A percentile compares a stretch with the other conserved stretches of the same genome.
Conservation (phyloP, 176 grass and related monocot species). For the Oryza officinalis region DNA sequence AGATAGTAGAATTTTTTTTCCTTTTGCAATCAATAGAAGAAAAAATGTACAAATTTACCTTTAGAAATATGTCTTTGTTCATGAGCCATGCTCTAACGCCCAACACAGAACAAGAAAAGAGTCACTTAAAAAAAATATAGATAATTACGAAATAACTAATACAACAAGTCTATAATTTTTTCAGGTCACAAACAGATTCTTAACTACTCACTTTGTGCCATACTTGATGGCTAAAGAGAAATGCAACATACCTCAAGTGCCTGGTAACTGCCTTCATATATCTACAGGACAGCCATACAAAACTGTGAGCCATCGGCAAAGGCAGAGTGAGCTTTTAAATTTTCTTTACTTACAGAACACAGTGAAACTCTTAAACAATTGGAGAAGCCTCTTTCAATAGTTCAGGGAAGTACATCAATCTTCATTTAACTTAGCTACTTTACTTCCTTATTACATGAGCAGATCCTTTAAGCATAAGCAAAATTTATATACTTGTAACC, state of each 20-base stretch:
- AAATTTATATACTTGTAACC: not conserved
- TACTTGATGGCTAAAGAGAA: not conserved
- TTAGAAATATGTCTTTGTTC: slow-evolving; percentile 68
- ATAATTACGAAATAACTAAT: not conserved
- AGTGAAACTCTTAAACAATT: slow-evolving; percentile 81
- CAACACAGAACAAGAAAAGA: slow-evolving; percentile 33
- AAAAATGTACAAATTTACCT: slow-evolving; percentile 48
- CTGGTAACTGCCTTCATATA: slow-evolving; percentile 83
- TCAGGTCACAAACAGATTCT: no score
- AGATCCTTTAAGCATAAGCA: not conserved
- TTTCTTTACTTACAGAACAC: slow-evolving; percentile 44
- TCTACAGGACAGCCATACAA: slow-evolving; percentile 44
- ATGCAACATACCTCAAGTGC: slow-evolving; percentile 75
- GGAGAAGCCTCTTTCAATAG: slow-evolving; percentile 91
- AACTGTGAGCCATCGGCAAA: slow-evolving; percentile 22
- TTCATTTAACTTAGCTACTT: slow-evolving; percentile 71
- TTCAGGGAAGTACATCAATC: slow-evolving; percentile 87
- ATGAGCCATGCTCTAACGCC: slow-evolving; percentile 84
- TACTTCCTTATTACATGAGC: slow-evolving; percentile 53
- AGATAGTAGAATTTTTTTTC: no score
- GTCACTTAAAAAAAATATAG: not conserved
- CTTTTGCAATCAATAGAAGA: no score
- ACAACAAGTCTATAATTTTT: no score
- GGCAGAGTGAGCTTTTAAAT: slow-evolving; percentile 2
- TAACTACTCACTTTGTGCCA: slow-evolving; percentile 1